Percentiles rank a stretch among this genome's conserved stretches.
phyloP scores from a whole-genome alignment of 129 eudicot genomes.

The Calendula officinalis region DNA sequence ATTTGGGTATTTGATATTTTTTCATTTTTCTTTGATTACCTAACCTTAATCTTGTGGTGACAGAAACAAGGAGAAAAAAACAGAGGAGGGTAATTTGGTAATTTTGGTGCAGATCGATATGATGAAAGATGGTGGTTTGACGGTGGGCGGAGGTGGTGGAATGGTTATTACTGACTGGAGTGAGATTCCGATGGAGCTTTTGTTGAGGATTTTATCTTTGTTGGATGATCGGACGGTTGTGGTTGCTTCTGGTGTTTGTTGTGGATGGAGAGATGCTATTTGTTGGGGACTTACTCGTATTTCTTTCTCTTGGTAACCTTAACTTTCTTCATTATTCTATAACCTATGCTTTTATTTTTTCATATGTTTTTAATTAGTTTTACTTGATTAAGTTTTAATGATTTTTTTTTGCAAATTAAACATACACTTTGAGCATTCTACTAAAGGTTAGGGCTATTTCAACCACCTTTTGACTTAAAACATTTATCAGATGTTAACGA shows the following conservation, averaged over 20 bases:
- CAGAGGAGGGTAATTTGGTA: slow-evolving; percentile 8
- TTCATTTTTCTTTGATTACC: not conserved
- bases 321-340: not conserved
- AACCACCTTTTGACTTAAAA: too few species aligned
- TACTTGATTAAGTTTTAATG: too few species aligned
- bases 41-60: slow-evolving; percentile 6
- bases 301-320: slow-evolving; percentile 79
- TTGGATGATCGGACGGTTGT: slow-evolving; percentile 72
- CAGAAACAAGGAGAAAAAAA: slow-evolving; percentile 11
- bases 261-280: slow-evolving; percentile 91
- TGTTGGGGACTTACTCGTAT: slow-evolving; percentile 63
- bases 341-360: not conserved
- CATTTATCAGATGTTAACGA: too few species aligned
- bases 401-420: too few species aligned
- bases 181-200: slow-evolving; percentile 86
- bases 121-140: slow-evolving; percentile 35
- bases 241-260: slow-evolving; percentile 81
- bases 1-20: slow-evolving; percentile 3
- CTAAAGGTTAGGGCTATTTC: too few species aligned
- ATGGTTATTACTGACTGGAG: slow-evolving; percentile 61
- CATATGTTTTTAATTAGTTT: not conserved
- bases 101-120: not conserved
- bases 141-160: slow-evolving; percentile 35
- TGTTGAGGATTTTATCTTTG: slow-evolving; percentile 53
- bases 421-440: too few species aligned